Evolutionary conservation across 2,329 filamentous ascomycete species (phyloP).

Genomic region (Pseudogymnoascus sp.): DNA sequence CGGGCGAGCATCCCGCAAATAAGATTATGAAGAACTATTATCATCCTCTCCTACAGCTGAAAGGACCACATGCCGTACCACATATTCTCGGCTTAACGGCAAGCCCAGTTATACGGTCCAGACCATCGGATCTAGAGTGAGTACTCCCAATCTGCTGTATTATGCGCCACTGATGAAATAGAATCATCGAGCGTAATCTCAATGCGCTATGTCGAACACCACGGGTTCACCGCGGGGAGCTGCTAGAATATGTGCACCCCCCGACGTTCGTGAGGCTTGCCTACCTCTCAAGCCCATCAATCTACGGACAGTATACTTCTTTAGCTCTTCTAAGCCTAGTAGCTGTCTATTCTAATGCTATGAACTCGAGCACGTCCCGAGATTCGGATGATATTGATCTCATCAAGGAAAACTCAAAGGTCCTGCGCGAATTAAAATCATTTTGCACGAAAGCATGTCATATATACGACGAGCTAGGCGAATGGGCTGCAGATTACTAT

Average conservation of each 20-base stretch:
- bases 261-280: slow-evolving; percentile 8
- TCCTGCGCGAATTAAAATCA: slow-evolving; percentile 38
- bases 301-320: background rate
- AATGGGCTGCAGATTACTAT: slow-evolving; percentile 62
- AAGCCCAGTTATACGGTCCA: slow-evolving; percentile 27
- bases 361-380: slow-evolving; percentile 44
- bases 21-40: slow-evolving; percentile 28
- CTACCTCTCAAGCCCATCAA: slow-evolving; percentile 23
- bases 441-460: slow-evolving; percentile 43
- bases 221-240: slow-evolving; percentile 44
- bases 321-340: slow-evolving; percentile 28
- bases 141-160: background rate
- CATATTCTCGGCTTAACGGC: slow-evolving; percentile 28
- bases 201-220: slow-evolving; percentile 50
- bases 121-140: slow-evolving; percentile 22
- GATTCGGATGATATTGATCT: slow-evolving; percentile 55
- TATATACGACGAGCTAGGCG: slow-evolving; percentile 52
- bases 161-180: background rate
- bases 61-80: slow-evolving; percentile 17
- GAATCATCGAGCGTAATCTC: slow-evolving; percentile 46
- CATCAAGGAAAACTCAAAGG: slow-evolving; percentile 33
- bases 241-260: slow-evolving; percentile 24
- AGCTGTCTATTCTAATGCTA: slow-evolving; percentile 36
- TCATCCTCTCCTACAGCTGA: slow-evolving; percentile 18
- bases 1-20: slow-evolving; percentile 23